Conservation (phyloP, 2,329 filamentous ascomycete genomes). For the Cylindrodendrum hubeiense region DNA sequence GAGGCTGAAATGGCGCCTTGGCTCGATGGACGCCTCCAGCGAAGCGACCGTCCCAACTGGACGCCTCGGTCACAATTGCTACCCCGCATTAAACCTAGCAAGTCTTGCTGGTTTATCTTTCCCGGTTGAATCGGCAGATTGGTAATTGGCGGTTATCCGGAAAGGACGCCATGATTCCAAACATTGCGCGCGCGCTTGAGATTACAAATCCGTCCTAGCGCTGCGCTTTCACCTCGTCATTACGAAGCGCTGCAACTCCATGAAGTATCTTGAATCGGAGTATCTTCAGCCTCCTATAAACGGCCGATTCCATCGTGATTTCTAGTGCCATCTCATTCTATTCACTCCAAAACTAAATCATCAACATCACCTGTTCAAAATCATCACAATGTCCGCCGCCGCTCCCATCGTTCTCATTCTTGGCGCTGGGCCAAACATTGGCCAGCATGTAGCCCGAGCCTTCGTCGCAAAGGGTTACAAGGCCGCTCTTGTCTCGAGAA, state of each 20-base stretch:
- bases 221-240: background rate
- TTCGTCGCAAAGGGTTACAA: slow-evolving; percentile 41
- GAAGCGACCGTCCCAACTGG: background rate
- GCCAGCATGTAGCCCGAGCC: slow-evolving; percentile 31
- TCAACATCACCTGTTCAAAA: background rate
- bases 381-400: background rate
- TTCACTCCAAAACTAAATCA: background rate
- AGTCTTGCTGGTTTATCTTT: background rate
- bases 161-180: background rate
- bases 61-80: background rate
- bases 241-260: background rate
- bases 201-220: background rate
- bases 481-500: slow-evolving; percentile 36
- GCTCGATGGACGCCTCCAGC: background rate
- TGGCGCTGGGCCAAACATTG: slow-evolving; percentile 39
- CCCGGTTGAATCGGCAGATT: background rate
- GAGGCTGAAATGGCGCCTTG: background rate
- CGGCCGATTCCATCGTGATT: background rate
- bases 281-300: background rate
- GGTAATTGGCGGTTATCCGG: background rate
- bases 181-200: background rate
- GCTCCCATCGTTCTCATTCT: slow-evolving; percentile 39
- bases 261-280: background rate
- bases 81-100: background rate
- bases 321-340: background rate